Evolutionary conservation across 2,329 filamentous ascomycete genomes (phyloP).

Genomic region (Pochonia chlamydosporia): DNA sequence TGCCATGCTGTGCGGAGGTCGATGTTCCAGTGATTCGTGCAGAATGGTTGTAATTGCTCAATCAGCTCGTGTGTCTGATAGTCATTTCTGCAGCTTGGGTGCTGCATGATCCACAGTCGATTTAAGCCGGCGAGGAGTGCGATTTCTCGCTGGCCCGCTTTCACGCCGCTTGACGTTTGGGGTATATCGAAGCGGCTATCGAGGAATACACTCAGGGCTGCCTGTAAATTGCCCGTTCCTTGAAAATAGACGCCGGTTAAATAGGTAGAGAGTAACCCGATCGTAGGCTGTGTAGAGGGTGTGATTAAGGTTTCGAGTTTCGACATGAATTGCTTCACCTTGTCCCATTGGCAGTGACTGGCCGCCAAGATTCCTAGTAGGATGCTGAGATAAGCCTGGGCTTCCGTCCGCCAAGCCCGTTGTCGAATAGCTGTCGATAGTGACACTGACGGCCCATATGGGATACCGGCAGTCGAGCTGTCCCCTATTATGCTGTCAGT

Average conservation of each 20-base stretch:
- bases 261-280: conserved; percentile 56
- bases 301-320: conserved; percentile 42
- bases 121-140: conserved; percentile 63
- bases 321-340: conserved; percentile 52
- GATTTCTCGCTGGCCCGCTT: conserved; percentile 55
- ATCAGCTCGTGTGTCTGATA: conserved; percentile 55
- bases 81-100: conserved; percentile 51
- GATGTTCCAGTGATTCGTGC: conserved; percentile 62
- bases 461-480: conserved; percentile 25
- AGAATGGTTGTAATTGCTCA: conserved; percentile 60
- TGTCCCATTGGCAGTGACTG: conserved; percentile 63
- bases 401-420: conserved; percentile 57
- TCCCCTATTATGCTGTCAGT: conserved; percentile 23
- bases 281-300: conserved; percentile 33
- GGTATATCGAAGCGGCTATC: conserved; percentile 48
- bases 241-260: conserved; percentile 72
- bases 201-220: conserved; percentile 62
- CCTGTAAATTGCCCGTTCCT: conserved; percentile 65
- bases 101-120: conserved; percentile 65
- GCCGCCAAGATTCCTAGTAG: conserved; percentile 65
- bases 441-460: conserved; percentile 39
- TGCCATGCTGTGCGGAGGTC: conserved; percentile 75
- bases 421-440: conserved; percentile 53
- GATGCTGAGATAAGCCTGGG: conserved; percentile 65
- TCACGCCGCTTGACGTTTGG: conserved; percentile 31